These are phyloP conservation scores for Brettanomyces anomalus DNA, from an alignment of 805 yeast species.

Conservation along the genomic window DNA sequence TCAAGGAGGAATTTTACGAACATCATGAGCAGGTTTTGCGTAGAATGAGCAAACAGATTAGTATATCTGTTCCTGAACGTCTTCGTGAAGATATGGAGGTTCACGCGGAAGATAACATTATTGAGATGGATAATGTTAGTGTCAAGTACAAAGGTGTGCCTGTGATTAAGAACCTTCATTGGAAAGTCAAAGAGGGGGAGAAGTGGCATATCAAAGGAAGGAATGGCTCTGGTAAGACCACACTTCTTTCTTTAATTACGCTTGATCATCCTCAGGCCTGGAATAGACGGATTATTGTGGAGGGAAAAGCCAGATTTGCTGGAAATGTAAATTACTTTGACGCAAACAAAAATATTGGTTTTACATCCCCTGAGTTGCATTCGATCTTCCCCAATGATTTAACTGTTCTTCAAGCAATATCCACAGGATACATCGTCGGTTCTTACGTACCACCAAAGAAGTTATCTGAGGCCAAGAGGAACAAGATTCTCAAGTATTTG, in stretches of 20 bases:
- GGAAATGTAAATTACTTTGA: conserved; percentile 74
- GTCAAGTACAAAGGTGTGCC: conserved; percentile 58
- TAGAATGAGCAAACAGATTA: conserved; percentile 7
- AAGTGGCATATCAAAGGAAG: conserved; percentile 86
- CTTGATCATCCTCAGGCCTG: conserved; percentile 98
- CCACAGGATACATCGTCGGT: conserved; percentile 72
- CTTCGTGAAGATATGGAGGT: not conserved
- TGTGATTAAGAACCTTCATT: conserved; percentile 48
- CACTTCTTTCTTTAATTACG: conserved; percentile 72
- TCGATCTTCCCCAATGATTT: conserved; percentile 63
- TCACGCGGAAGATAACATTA: conserved; percentile 8
- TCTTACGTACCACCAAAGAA: conserved; percentile 42
- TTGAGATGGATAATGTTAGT: conserved; percentile 54
- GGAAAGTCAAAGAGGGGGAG: conserved; percentile 64
- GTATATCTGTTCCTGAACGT: conserved; percentile 1
- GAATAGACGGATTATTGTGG: conserved; percentile 57
- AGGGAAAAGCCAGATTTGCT: conserved; percentile 60
- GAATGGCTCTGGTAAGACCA: conserved; percentile 92
- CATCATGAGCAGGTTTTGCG: conserved; percentile 14
- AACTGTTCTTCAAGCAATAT: conserved; percentile 46
- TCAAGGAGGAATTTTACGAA: conserved; percentile 15
- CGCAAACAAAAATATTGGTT: conserved; percentile 71
- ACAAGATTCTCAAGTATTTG: conserved; percentile 36
- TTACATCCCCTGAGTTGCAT: conserved; percentile 88
- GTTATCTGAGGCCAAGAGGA: conserved; percentile 28